phyloP scores from a whole-genome alignment of 164 flowering plant genomes.

The Cinnamomum micranthum region DNA sequence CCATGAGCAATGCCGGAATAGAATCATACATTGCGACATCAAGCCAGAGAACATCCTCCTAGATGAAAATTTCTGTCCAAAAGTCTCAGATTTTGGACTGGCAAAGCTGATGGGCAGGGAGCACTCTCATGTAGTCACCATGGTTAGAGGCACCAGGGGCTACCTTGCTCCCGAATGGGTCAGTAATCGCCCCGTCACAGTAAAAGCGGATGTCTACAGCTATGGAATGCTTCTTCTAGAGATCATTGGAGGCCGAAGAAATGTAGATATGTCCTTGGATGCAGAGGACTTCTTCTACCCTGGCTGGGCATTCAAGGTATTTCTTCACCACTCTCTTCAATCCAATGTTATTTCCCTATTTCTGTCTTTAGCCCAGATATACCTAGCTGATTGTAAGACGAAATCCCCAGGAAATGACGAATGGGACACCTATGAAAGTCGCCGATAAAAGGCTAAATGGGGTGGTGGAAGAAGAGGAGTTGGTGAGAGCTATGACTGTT shows the following conservation, averaged over 20 bases:
- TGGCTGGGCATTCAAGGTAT: constrained; percentile 89
- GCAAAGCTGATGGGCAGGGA: constrained; percentile 95
- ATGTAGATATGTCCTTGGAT: constrained; percentile 78
- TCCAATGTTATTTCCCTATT: not conserved
- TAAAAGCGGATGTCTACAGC: constrained; percentile 92
- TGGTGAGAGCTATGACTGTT: constrained; percentile 56
- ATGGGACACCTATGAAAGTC: constrained; percentile 53
- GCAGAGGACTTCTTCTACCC: constrained; percentile 81
- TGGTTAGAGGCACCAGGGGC: constrained; percentile 92
- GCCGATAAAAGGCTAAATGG: constrained; percentile 47
- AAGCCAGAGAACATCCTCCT: constrained; percentile 92
- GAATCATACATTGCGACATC: constrained; percentile 93
- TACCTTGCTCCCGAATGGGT: constrained; percentile 97
- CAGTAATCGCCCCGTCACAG: constrained; percentile 86
- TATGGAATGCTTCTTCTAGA: constrained; percentile 95
- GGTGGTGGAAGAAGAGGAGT: constrained; percentile 58
- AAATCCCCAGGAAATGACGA: constrained; percentile 17
- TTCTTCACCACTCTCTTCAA: not conserved
- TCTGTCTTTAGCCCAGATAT: not conserved
- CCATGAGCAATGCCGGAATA: constrained; percentile 84
- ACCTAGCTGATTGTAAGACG: not conserved
- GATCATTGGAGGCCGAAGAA: constrained; percentile 89
- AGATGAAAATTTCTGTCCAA: constrained; percentile 81
- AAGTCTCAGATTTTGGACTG: constrained; percentile 91
- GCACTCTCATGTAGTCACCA: constrained; percentile 85